Evolutionary conservation across 2,329 filamentous ascomycete genomes (phyloP), one percentile per base, ranked within the genome.

Genomic region (Hawksworthiomyces lignivorus): DNA sequence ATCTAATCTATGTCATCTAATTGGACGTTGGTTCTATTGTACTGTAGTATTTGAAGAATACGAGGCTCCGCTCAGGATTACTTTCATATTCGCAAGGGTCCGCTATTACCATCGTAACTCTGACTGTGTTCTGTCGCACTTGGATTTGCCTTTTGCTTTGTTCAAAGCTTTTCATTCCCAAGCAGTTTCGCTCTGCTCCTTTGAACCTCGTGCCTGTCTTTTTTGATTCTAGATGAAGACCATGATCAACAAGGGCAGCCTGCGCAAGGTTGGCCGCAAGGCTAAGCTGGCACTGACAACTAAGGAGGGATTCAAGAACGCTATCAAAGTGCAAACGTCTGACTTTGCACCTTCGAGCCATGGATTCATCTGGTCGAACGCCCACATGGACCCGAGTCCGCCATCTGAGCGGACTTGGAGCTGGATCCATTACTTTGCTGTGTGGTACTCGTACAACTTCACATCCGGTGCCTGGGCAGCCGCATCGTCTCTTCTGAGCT

Each of bases 361-460:
- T 36, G 34, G 34, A 5, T 36, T 36, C 34, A 36, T 36, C 21
- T 36, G 34, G 34, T 36, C 34, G 10, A 36, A 36, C 21, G 34
- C 34, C 12, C 34, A 36, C 14, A 36, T 36, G 34, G 34, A 36
- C 15, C 34, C 34, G 7, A 36, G 34, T 17, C 34, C 34, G n/a
- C 34, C 34, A 6, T 36, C 34, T 9, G 34, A 36, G 34, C 18
- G 34, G 34, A 36, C 34, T 8, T 36, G 34, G 34, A 36, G 19
- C 34, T 36, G 34, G 34, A 6, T 36, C 15, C 34, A 36, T 24
- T 36, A 36, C 20, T 36, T 36, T 24, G 7, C 34, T 12, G 34
- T 36, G 9, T 36, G 34, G 34, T 36, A 36, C 19, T 36, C 34
- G 19, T 36, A 36, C 34, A 24, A 36, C 21, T 36, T 36, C 20